Percentiles rank a stretch among this genome's conserved stretches.
Conservation (phyloP, 371 early-diverging fungal genomes). For the Apophysomyces ossiformis region DNA sequence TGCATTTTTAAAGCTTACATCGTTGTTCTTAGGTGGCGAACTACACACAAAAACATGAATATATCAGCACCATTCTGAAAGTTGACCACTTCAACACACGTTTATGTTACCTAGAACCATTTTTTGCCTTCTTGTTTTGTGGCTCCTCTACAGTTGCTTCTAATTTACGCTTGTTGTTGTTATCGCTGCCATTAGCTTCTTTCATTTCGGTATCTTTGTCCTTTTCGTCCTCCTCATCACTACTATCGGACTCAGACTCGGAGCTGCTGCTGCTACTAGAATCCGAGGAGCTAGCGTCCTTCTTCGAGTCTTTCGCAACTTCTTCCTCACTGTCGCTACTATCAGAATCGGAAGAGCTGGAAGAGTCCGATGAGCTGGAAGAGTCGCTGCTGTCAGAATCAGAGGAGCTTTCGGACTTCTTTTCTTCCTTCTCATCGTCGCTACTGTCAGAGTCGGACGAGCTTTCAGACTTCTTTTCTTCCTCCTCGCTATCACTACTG, state of each 20-base stretch:
- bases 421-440: conserved; percentile 22
- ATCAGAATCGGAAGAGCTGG: conserved; percentile 21
- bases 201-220: conserved; percentile 8
- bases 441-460: conserved; percentile 27
- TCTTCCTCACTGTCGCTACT: conserved; percentile 18
- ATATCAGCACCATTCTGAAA: neutral
- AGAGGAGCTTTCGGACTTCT: conserved; percentile 20
- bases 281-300: conserved; percentile 19
- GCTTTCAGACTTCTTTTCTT: conserved; percentile 20
- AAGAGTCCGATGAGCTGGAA: conserved; percentile 16
- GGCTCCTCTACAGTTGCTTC: conserved; percentile 29
- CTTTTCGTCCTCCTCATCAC: conserved; percentile 17
- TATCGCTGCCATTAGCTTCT: conserved; percentile 13
- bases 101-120: conserved; percentile 15
- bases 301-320: conserved; percentile 18
- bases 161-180: conserved; percentile 37
- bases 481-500: conserved; percentile 24
- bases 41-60: neutral
- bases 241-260: conserved; percentile 18
- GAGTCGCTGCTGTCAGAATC: conserved; percentile 16
- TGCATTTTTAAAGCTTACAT: neutral
- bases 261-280: conserved; percentile 26
- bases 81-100: conserved; percentile 16
- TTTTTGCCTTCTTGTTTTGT: conserved; percentile 29
- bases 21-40: neutral